These are phyloP conservation scores for Spergularia bocconei DNA, from an alignment of 148 eudicot species.

Conservation along the genomic window DNA sequence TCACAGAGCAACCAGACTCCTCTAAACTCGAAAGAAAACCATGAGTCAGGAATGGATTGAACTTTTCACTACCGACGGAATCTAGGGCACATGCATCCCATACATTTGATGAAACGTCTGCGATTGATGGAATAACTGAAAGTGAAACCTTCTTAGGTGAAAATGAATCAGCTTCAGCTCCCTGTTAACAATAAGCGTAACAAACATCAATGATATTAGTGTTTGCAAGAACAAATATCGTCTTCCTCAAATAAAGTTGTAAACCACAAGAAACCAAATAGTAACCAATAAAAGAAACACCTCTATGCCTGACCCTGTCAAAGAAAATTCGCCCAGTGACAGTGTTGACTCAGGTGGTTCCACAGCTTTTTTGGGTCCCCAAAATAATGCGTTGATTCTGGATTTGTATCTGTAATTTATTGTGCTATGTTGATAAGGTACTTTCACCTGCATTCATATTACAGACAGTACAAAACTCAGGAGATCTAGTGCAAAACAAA, in stretches of 20 bases:
- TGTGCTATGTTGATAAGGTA: slow-evolving; percentile 27
- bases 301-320: slow-evolving; percentile 65
- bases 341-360: slow-evolving; percentile 42
- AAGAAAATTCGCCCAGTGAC: slow-evolving; percentile 58
- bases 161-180: slow-evolving; percentile 23
- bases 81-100: slow-evolving; percentile 94
- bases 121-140: slow-evolving; percentile 73
- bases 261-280: slow-evolving; percentile 12
- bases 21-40: slow-evolving; percentile 89
- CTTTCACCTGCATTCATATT: slow-evolving; percentile 34
- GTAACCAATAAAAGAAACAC: slow-evolving; percentile 43
- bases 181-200: slow-evolving; percentile 35
- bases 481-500: not conserved
- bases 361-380: slow-evolving; percentile 62
- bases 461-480: slow-evolving; percentile 5
- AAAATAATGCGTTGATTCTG: slow-evolving; percentile 59
- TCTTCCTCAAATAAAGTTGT: not conserved
- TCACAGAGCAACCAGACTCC: slow-evolving; percentile 68
- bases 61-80: slow-evolving; percentile 59
- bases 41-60: slow-evolving; percentile 83
- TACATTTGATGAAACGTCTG: slow-evolving; percentile 54
- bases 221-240: not conserved
- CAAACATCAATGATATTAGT: not conserved
- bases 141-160: slow-evolving; percentile 51
- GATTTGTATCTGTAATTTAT: slow-evolving; percentile 23